Base-by-base conservation (phyloP, 2,329 filamentous ascomycete species). In the Neoscytalidium dimidiatum region DNA sequence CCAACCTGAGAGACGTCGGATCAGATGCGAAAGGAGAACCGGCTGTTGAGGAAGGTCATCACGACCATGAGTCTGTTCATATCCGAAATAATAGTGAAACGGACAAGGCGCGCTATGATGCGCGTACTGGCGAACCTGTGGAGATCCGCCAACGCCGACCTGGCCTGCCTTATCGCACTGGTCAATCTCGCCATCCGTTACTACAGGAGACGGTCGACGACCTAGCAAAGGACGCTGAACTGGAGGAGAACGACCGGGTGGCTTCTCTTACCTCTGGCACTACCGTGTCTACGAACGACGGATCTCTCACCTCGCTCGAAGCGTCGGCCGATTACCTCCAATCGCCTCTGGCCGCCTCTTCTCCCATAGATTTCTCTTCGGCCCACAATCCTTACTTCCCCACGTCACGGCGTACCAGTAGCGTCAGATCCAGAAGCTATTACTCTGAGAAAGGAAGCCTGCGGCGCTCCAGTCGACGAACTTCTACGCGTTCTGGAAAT, bases 401-500 rank as follows among this genome's bases (percentile, higher is more conserved):
- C 13, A 8, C 67, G 7, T 72, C 73, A 19, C 68, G 72, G 29
- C 71, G 74, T 35, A 74, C 73, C 31, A 74, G 73, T 66, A 74
- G 72, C 67, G 74, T 71, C 62, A 71, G 73, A 49, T 71, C 72
- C 11, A 73, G 75, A 46, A 66, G 62, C 33, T 52, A 44, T 28
- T 52, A 43, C 23, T 64, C 62, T 17, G 62, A 64, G 21, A 64
- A 57, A 21, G 63, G 72, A 72, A 43, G 72, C 71, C 33, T 75
- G n/a, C 69, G 75, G n/a, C 70, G 73, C 58, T 67, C 70, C 19
- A 78, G 74, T 65, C 75, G 78, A 14, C 74, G 77, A 38, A 74
- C 73, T 26, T 84, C 82, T 14, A 79, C 79, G 29, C 81, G 83
- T 26, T 85, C 84, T 69, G 70, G 83, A 74, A 66, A 83, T 75